These are phyloP conservation scores for Tolypocladium nubicola DNA, from an alignment of 2,329 filamentous ascomycete species.

Conservation along the genomic window DNA sequence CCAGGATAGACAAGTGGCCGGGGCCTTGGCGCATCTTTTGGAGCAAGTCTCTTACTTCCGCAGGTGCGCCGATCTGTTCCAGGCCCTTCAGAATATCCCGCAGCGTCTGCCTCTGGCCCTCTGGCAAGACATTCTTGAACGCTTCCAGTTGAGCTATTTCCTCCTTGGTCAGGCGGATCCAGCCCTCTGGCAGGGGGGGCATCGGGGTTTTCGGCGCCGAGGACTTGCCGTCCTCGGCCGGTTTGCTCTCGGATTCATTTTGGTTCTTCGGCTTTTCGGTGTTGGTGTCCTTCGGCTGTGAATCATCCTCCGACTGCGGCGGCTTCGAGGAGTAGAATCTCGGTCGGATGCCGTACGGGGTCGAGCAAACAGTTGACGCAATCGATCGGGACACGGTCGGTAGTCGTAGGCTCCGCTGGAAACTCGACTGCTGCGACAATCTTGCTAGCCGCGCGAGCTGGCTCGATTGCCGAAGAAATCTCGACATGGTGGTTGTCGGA, in stretches of 20 bases:
- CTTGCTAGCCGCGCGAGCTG: slow-evolving; percentile 53
- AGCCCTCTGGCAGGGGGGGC: slow-evolving; percentile 31
- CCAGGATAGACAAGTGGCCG: slow-evolving; percentile 36
- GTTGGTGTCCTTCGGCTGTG: slow-evolving; percentile 11
- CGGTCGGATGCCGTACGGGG: slow-evolving; percentile 22
- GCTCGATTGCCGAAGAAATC: slow-evolving; percentile 55
- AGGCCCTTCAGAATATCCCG: slow-evolving; percentile 51
- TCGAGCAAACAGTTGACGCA: slow-evolving; percentile 23
- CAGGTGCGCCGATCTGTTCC: slow-evolving; percentile 58
- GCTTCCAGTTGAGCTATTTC: slow-evolving; percentile 44
- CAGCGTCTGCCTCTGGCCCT: slow-evolving; percentile 48
- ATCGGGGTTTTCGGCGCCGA: slow-evolving; percentile 13
- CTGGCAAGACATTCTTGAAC: slow-evolving; percentile 52
- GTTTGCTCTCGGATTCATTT: slow-evolving; percentile 9
- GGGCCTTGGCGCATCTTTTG: slow-evolving; percentile 42
- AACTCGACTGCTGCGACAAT: slow-evolving; percentile 40
- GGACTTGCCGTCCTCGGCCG: slow-evolving; percentile 8
- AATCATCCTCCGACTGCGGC: slow-evolving; percentile 26
- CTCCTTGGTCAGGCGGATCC: slow-evolving; percentile 33
- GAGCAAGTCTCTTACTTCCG: slow-evolving; percentile 51
- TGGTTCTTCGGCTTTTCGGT: slow-evolving; percentile 6
- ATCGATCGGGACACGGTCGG: slow-evolving; percentile 18
- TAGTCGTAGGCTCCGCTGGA: slow-evolving; percentile 32
- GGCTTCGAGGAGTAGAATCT: slow-evolving; percentile 27
- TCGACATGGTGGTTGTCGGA: slow-evolving; percentile 43